Percentiles rank a stretch among this genome's conserved stretches.
phyloP scores from a whole-genome alignment of 139 green algal genomes.

The Ostreobium quekettii region DNA sequence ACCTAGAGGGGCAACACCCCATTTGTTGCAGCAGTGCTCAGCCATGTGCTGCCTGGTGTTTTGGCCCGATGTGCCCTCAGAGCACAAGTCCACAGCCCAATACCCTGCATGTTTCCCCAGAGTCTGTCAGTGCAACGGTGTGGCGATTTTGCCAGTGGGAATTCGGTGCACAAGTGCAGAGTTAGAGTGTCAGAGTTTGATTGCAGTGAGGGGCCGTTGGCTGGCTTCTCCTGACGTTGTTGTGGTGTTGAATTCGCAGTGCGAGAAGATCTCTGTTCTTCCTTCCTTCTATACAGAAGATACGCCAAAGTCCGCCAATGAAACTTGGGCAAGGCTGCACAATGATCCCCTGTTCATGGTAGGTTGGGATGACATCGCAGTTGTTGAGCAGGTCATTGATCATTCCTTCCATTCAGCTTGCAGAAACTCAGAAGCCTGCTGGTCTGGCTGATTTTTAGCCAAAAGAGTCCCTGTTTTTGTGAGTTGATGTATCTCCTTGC shows the following conservation, averaged over 20 bases:
- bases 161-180: neutral
- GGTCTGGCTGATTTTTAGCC: too few species aligned
- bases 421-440: too few species aligned
- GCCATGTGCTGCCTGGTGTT: too few species aligned
- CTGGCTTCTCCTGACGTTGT: neutral
- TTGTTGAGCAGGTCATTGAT: too few species aligned
- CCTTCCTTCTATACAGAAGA: slow-evolving; percentile 55
- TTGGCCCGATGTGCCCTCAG: too few species aligned
- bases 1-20: neutral
- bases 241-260: slow-evolving; percentile 16
- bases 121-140: neutral
- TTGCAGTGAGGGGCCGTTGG: neutral
- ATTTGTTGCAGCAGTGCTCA: too few species aligned
- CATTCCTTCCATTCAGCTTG: too few species aligned
- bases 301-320: slow-evolving; percentile 65
- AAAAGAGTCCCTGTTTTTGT: slow-evolving; percentile 21
- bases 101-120: neutral
- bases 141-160: neutral
- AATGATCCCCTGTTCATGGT: slow-evolving; percentile 82
- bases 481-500: neutral
- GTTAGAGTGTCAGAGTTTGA: neutral
- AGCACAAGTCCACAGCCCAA: neutral
- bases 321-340: slow-evolving; percentile 84
- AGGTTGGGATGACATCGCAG: too few species aligned
- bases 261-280: slow-evolving; percentile 30